These are phyloP conservation scores for Letharia columbiana DNA, from an alignment of 495 filamentous ascomycete species.

Conservation along the genomic window DNA sequence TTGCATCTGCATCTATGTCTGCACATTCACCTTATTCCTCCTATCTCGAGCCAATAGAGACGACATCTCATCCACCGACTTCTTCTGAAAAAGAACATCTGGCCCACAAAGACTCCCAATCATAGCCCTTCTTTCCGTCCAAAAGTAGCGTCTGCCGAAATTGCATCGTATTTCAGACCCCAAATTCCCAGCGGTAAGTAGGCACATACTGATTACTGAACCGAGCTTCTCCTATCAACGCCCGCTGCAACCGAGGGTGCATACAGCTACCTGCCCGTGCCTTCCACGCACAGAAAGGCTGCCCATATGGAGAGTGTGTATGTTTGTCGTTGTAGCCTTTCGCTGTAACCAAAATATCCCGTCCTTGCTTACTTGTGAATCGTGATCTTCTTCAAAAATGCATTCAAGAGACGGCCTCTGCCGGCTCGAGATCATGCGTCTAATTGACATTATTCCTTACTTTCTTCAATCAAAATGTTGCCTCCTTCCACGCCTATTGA, in stretches of 20 bases:
- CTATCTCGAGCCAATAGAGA: neutral
- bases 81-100: neutral
- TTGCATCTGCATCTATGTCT: neutral
- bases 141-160: neutral
- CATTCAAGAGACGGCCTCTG: neutral
- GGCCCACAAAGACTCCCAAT: neutral
- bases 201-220: too few species aligned
- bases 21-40: too few species aligned
- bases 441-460: neutral
- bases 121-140: neutral
- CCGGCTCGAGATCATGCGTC: neutral
- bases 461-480: neutral
- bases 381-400: neutral
- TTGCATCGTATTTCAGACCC: neutral
- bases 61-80: neutral
- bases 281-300: neutral
- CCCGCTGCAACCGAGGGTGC: neutral
- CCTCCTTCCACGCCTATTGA: too few species aligned
- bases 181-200: neutral
- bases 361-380: neutral
- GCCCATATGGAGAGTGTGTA: neutral
- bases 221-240: neutral
- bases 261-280: neutral
- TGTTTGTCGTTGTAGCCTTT: neutral
- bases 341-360: neutral